phyloP scores from a whole-genome alignment of 1,284 basidiomycete genomes.

The Irpex sp. region DNA sequence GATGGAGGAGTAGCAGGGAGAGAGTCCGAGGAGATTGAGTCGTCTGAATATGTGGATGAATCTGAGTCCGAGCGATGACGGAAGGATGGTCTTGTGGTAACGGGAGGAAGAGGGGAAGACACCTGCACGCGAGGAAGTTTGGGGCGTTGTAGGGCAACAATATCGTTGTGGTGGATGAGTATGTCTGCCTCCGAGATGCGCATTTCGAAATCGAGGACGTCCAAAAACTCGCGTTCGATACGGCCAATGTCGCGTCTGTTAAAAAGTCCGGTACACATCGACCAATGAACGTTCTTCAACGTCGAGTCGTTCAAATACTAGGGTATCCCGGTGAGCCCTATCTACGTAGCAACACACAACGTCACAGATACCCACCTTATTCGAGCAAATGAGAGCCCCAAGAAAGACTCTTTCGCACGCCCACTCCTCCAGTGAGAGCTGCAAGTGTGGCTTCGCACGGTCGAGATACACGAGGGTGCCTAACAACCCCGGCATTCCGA shows the following conservation, averaged over 20 bases:
- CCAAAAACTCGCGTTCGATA: slow-evolving; percentile 74
- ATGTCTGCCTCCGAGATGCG: slow-evolving; percentile 58
- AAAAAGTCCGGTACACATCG: slow-evolving; percentile 71
- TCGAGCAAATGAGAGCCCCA: slow-evolving; percentile 66
- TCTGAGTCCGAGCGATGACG: slow-evolving; percentile 1
- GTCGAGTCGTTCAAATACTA: slow-evolving; percentile 74
- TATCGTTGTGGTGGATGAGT: slow-evolving; percentile 52
- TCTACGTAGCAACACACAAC: neutral
- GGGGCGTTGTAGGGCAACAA: slow-evolving; percentile 35
- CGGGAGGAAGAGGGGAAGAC: neutral
- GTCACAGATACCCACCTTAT: slow-evolving; percentile 49
- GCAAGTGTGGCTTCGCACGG: slow-evolving; percentile 66
- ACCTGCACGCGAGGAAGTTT: slow-evolving; percentile 2
- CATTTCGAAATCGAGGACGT: slow-evolving; percentile 70
- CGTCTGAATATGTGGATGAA: slow-evolving; percentile 5
- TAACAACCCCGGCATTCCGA: slow-evolving; percentile 59
- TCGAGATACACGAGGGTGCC: slow-evolving; percentile 68
- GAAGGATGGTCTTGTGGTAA: slow-evolving; percentile 3
- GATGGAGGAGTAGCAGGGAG: neutral
- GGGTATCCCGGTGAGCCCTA: slow-evolving; percentile 8
- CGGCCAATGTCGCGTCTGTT: slow-evolving; percentile 75
- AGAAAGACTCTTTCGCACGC: slow-evolving; percentile 75
- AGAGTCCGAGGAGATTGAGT: neutral
- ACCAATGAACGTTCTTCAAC: slow-evolving; percentile 75
- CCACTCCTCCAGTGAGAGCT: slow-evolving; percentile 75